Conservation (phyloP, 23 red algal species). For the Gracilaria caudata region DNA sequence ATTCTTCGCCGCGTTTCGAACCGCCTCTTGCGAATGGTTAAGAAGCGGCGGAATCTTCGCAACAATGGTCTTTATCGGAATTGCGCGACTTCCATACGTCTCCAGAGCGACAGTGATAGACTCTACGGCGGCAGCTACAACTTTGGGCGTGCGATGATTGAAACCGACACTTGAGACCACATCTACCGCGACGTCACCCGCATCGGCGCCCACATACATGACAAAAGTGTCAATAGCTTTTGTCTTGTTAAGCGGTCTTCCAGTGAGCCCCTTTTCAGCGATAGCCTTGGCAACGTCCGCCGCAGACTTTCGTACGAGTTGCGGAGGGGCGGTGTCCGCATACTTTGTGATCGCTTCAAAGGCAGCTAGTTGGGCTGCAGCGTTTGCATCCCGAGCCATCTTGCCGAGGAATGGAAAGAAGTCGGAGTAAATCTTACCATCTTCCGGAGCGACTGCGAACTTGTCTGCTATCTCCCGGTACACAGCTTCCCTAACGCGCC, state of each 20-base stretch:
- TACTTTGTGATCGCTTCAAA: constrained; percentile 66
- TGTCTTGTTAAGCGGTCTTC: constrained; percentile 80
- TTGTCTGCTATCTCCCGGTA: constrained; percentile 60
- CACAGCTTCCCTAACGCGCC: constrained; percentile 84
- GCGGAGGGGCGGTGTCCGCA: constrained; percentile 66
- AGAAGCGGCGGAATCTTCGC: constrained; percentile 79
- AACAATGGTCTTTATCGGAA: constrained; percentile 73
- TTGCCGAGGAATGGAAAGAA: constrained; percentile 59
- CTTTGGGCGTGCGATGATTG: constrained; percentile 83
- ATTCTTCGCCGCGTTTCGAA: constrained; percentile 88
- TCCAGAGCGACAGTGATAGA: constrained; percentile 63
- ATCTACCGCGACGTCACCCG: constrained; percentile 74
- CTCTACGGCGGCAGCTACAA: constrained; percentile 82
- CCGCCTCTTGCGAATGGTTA: constrained; percentile 84
- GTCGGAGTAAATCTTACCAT: constrained; percentile 73
- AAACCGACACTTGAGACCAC: constrained; percentile 70
- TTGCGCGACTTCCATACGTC: constrained; percentile 58
- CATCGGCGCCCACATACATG: constrained; percentile 79
- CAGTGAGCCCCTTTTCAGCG: constrained; percentile 82
- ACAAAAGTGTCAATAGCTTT: constrained; percentile 76
- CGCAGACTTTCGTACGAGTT: constrained; percentile 59
- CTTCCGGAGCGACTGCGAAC: constrained; percentile 45
- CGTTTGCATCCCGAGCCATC: constrained; percentile 93
- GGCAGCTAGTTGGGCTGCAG: constrained; percentile 86
- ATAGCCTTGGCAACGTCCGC: constrained; percentile 69